These are phyloP conservation scores for Alternaria postmessia DNA, from an alignment of 2,329 filamentous ascomycete genomes.

Conservation along the genomic window DNA sequence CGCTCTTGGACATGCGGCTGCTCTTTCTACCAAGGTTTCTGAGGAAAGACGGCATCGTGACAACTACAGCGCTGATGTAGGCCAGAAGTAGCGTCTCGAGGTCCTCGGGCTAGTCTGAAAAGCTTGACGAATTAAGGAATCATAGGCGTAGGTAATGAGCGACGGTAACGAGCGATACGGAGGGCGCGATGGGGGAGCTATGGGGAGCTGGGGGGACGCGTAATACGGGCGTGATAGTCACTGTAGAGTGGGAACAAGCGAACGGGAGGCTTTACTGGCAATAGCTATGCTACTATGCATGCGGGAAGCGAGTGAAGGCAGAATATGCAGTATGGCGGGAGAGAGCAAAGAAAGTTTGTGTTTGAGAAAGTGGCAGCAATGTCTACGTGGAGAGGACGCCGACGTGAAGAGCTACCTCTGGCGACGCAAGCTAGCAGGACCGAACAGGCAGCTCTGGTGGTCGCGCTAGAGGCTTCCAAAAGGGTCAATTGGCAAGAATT, in stretches of 20 bases:
- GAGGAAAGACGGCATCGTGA: conserved; percentile 68
- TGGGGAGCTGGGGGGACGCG: conserved; percentile 31
- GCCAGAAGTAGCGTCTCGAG: background rate
- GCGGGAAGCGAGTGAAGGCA: conserved; percentile 33
- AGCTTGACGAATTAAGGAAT: background rate
- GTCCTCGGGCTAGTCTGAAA: background rate
- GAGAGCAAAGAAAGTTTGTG: conserved; percentile 20
- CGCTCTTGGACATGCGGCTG: conserved; percentile 66
- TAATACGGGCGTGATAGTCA: conserved; percentile 31
- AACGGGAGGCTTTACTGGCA: conserved; percentile 29
- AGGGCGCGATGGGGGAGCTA: conserved; percentile 18
- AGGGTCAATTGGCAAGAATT: conserved; percentile 3
- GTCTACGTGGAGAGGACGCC: conserved; percentile 10
- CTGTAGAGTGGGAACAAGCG: conserved; percentile 23
- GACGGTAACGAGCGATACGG: conserved; percentile 26
- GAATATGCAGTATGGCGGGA: conserved; percentile 20
- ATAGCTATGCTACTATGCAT: conserved; percentile 22
- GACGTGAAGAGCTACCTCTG: conserved; percentile 17
- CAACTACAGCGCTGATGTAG: conserved; percentile 19
- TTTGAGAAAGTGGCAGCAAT: conserved; percentile 10
- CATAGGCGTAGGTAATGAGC: conserved; percentile 17
- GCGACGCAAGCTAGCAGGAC: conserved; percentile 19
- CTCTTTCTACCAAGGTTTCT: conserved; percentile 80
- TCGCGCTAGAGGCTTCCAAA: background rate
- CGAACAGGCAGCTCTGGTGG: conserved; percentile 10